Evolutionary conservation across 768 basidiomycete genomes (phyloP), one percentile per base, ranked within the genome.

Genomic region (Lactifluus rugatus): DNA sequence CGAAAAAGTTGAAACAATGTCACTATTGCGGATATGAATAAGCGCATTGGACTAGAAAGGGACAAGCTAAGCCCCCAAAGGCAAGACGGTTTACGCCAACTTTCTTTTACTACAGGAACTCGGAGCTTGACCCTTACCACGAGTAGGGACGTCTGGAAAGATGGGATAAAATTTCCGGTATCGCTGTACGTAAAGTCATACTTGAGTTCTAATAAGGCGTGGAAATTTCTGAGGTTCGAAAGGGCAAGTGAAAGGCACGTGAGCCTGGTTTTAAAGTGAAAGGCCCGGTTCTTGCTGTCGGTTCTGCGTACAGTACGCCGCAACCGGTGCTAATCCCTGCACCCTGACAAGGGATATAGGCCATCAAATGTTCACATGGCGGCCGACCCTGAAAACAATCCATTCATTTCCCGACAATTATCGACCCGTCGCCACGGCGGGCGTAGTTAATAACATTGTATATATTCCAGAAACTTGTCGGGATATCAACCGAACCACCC

Each of bases 181-280:
- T 44, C 26, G 16, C 25, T 32, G 41, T 54, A 59, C 58, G 58
- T 54, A 59, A 59, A 28, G 13, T 26, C 8, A 28, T 36, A 34
- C 32, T 42, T 37, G 56, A 56, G n/a, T 45, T 37, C 46, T 52
- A n/a, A 19, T 34, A 25, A 32, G 11, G 21, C 17, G 14, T 44
- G 45, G 28, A 14, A 31, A 34, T 48, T 46, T 21, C 14, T 17
- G 28, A 47, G 31, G 28, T 16, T 48, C 42, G 55, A 56, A 49
- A 19, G 48, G 41, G 48, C 16, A 50, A 34, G 23, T 54, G 21
- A 31, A 5, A 31, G n/a, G 23, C 32, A 46, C 28, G 42, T 44
- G 17, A 19, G 19, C 26, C 47, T n/a, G 46, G 6, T 34, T 21
- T 46, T 47, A n/a, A n/a, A n/a, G n/a, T n/a, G n/a, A n/a, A n/a